phyloP scores from a whole-genome alignment of 768 basidiomycete genomes.

The Hericium coralloides region DNA sequence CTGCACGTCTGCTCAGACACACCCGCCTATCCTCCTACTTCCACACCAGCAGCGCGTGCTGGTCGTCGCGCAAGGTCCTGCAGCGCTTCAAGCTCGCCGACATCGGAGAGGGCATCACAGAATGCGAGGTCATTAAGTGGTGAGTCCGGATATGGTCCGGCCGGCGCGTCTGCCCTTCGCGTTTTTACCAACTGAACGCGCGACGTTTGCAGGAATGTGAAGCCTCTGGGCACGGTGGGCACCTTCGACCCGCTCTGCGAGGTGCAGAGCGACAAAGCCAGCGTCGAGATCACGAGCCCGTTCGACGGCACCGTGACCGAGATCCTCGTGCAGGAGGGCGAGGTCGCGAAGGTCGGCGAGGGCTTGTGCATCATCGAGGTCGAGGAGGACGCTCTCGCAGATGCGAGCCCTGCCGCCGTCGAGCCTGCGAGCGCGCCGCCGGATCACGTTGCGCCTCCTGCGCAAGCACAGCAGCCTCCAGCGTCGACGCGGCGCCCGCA shows the following conservation, averaged over 20 bases:
- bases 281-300: constrained; percentile 85
- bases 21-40: constrained; percentile 16
- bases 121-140: constrained; percentile 87
- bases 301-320: constrained; percentile 70
- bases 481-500: constrained; percentile 30
- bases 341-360: constrained; percentile 75
- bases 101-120: constrained; percentile 87
- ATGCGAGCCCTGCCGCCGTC: constrained; percentile 6
- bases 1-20: not conserved
- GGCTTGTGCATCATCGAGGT: constrained; percentile 75
- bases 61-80: constrained; percentile 27
- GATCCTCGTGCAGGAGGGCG: constrained; percentile 69
- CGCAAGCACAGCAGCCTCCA: not conserved
- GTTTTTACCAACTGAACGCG: not conserved
- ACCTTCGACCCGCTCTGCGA: constrained; percentile 73
- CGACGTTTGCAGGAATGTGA: constrained; percentile 45
- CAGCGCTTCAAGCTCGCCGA: constrained; percentile 73
- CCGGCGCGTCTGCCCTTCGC: not conserved
- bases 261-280: constrained; percentile 86
- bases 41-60: constrained; percentile 25
- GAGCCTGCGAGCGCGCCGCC: constrained; percentile 3
- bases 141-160: constrained; percentile 26
- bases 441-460: constrained; percentile 1
- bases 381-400: constrained; percentile 42
- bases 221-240: constrained; percentile 39